Evolutionary conservation across 176 grass and related monocot species (phyloP).

Genomic region (Zoysia japonica): DNA sequence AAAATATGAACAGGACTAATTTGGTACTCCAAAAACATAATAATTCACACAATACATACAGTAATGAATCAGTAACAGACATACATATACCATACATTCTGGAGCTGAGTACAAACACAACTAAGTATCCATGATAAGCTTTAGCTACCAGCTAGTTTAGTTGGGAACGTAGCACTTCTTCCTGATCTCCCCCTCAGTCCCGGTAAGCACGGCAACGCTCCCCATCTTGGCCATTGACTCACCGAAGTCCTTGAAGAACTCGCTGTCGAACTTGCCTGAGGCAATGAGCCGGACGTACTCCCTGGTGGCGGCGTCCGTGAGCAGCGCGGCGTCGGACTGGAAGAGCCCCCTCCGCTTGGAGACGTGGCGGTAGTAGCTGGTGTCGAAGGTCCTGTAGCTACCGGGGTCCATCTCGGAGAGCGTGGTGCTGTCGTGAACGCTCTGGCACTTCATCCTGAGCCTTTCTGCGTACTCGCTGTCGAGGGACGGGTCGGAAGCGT

Average conservation of each 20-base stretch:
- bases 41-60: too few species aligned
- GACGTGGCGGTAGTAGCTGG: constrained; percentile 62
- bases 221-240: constrained; percentile 80
- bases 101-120: too few species aligned
- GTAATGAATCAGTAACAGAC: too few species aligned
- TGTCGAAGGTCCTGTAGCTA: constrained; percentile 78
- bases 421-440: constrained; percentile 30
- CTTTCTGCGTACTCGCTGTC: constrained; percentile 57
- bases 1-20: too few species aligned
- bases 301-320: constrained; percentile 48
- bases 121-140: too few species aligned
- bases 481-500: constrained; percentile 48
- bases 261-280: constrained; percentile 33
- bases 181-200: constrained; percentile 62
- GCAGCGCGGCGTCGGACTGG: constrained; percentile 66
- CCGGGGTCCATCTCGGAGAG: constrained; percentile 84
- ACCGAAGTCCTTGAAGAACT: constrained; percentile 64
- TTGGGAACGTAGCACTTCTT: constrained; percentile 58
- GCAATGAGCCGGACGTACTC: constrained; percentile 57
- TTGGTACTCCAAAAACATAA: too few species aligned
- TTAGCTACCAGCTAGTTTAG: neutral
- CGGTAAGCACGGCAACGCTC: constrained; percentile 53
- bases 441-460: constrained; percentile 52
- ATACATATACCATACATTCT: too few species aligned
- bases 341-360: constrained; percentile 53